Evolutionary conservation across 345 rosid genomes (phyloP), one percentile per base, ranked within the genome.

Genomic region (Punica granatum): DNA sequence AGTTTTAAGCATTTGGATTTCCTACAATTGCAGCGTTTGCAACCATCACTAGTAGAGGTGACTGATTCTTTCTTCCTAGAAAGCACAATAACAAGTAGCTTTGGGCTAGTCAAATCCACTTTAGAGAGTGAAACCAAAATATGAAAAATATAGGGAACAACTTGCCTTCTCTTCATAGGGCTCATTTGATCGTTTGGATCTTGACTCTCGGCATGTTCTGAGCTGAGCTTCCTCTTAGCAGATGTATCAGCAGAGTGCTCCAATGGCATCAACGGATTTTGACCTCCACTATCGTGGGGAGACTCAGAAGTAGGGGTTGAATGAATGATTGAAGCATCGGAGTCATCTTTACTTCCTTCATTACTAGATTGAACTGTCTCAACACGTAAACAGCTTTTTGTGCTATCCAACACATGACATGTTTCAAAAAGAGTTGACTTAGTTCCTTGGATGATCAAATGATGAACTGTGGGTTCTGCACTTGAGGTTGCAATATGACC

Each of bases 1-100:
- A 82, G 82, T 72, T 85, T 87, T 76, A 87, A 79, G 81, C 90
- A 85, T 72, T 79, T 77, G 35, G 75, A 69, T 81, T 73, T 85
- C 83, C 80, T 87, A 73, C 86, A 84, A 51, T 77, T 87, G 79
- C 89, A 84, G 63, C 75, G 82, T 69, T 83, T 87, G 82, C 86
- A 83, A 66, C 81, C 85, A 62, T 76, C 88, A 64, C 65, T 73
- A 36, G 69, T 77, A 41, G 35, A 44, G 60, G 49, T 59, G 54
- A 68, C 56, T 23, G 75, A 77, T 65, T 71, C 43, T 74, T 81
- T 85, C 79, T 76, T 83, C 82, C 88, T 81, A 72, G 32, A 66
- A 65, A 62, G 67, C 30, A n/a, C 67, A 15, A 37, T 63, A 59
- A 49, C 31, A 70, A 43, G 30, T 51, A 48, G 23, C 5, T 16